Base-by-base conservation (phyloP, 306 rosid genomes). In the Rosa rugosa region DNA sequence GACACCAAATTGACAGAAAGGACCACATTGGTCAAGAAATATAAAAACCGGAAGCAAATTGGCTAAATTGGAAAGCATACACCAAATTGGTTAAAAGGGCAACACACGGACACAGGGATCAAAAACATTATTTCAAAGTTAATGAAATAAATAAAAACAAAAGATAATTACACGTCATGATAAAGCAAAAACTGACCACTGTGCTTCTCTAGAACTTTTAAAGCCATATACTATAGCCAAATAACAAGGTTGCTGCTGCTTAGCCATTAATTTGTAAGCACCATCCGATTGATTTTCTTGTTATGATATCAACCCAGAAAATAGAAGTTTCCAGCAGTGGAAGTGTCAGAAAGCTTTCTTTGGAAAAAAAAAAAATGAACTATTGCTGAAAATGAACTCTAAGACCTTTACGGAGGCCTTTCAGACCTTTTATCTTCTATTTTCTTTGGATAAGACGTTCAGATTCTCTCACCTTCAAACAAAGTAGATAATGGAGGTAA, bases 381-480 rank as follows among this genome's bases (percentile, higher is more conserved):
- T 25, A 12, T 27, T 25, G 17, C 67, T 25, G 68, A 27, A 47
- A 44, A 49, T 16, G 20, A 31, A 71, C 23, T 71, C 44, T 25
- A 27, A 70, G 57, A 71, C 41, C 11, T 60, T 56, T 25, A 60
- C 2, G 20, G 10, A 62, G 20, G 18, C 36, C 38, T 25, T 25
- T 62, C 41, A 27, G 41, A 27, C 68, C 16, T 11, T 25, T 62
- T 17, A 57, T 57, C 1, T 57, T 11, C 1, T 54, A 54, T 60
- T 5, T 5, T 27, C 40, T 27, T 62, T 12, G 18, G 41, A 27
- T 11, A 5, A 62, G 10, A 27, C 17, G 17, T 31, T 34, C 45
- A 50, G 75, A 72, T 72, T 36, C 44, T 36, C 44, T 53, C 77
- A 73, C 77, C 77, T 73, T 73, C 66, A 73, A 73, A 73, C 66